Evolutionary conservation across 208 protist species (phyloP), one percentile per base, ranked within the genome.

Genomic region (Leishmania turanica): DNA sequence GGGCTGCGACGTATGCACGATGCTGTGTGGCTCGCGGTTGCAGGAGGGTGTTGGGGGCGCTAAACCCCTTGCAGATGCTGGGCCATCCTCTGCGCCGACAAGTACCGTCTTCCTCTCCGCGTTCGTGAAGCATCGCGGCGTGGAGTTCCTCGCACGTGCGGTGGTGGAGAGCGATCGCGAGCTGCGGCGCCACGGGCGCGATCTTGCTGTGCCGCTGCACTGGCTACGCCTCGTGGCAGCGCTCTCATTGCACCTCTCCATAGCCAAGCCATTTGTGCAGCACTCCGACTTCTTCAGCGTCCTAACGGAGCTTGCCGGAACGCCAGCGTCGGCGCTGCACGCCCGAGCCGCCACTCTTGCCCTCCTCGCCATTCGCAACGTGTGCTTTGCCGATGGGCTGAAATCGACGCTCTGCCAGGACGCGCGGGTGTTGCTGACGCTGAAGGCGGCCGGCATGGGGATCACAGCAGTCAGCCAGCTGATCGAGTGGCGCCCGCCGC

Each of bases 331-430:
- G 5, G 81, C 62, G 31, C 24, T 60, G 40, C 54, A 31, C 3
- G 77, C 53, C 15, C 45, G 34, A 34, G 68, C 74, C 13, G 86
- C 89, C 42, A 92, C 91, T 34, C 79, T 97, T 27, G 87, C 94
- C 13, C 77, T 96, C 51, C 84, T 97, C 19, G 81, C 79, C 1
- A 66, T 97, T 34, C 94, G 94, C 24, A 96, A 97, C 72, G 65
- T 96, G 47, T 96, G 91, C 83, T 97, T 95, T 82, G 77, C 87
- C 53, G 71, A 81, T 1, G 51, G 77, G 7, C 70, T 96, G 15
- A 97, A 97, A 84, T 80, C 87, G 60, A 60, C 87, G 31, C 58
- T 97, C 24, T 96, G 92, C 69, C 92, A 96, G 75, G 92, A 97
- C 73, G 81, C 73, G 51, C 92, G 94, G 11, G 80, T 97, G 78